Evolutionary conservation across 768 basidiomycete genomes (phyloP), one percentile per base, ranked within the genome.

Genomic region (Trametes gibbosa): DNA sequence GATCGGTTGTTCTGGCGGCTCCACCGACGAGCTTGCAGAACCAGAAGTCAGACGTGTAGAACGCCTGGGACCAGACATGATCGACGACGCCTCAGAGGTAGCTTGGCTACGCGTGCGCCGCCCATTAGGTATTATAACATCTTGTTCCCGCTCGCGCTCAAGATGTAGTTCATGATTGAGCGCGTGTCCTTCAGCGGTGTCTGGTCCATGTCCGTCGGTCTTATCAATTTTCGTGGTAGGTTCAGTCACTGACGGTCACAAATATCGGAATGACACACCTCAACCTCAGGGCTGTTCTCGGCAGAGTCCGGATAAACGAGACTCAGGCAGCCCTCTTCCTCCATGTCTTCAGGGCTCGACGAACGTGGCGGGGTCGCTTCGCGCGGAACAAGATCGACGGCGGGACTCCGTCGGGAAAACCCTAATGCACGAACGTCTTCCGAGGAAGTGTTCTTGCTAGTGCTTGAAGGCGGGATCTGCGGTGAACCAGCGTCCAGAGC

Each of bases 21-120:
- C 64, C 0, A 54, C 58, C 2, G 64, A 65, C 19, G 61, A 62
- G 47, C 64, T 62, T 1, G 50, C 40, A 8, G 65, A 63, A 32
- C 50, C 62, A 5, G 55, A 53, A 1, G 62, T 49, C 0, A 58
- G 56, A 7, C 62, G 62, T 9, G 58, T 46, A n/a, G 65, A 63
- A 4, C 62, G 65, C 13, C 54, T 62, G 6, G 52, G 41, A 23
- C 46, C 51, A 21, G 47, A 48, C 13, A 29, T 9, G 21, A 21
- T 23, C 3, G 62, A 54, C n/a, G 62, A 55, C 17, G 53, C 35
- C 14, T 40, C 47, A 5, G 62, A 56, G 12, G 23, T 25, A 13
- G 34, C 53, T 29, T 54, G 47, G 24, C 52, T 45, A 14, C 62
- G 57, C n/a, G 35, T 53, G 13, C 48, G 53, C 10, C 50, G 53